Evolutionary conservation across 805 yeast species (phyloP).

Genomic region (Schwanniomyces sp.): DNA sequence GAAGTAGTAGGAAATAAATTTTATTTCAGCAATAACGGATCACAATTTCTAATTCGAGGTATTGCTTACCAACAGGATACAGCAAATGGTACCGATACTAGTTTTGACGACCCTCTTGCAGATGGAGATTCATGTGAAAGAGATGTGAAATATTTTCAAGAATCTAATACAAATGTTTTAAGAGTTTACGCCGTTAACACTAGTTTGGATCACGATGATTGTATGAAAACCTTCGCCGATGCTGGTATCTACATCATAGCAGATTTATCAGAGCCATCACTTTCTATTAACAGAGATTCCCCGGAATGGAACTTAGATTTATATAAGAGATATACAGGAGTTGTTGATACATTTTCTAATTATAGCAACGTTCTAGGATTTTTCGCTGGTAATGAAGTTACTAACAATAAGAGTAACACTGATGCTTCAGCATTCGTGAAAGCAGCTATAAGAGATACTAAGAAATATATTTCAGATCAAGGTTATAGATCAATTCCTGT

Average conservation of each 20-base stretch:
- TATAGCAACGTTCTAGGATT: conserved; percentile 87
- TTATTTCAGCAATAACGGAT: conserved; percentile 40
- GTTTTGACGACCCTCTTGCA: conserved; percentile 40
- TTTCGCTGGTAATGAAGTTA: conserved; percentile 97
- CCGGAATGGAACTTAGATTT: conserved; percentile 79
- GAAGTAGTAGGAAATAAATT: conserved; percentile 46
- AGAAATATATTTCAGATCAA: conserved; percentile 64
- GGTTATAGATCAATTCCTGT: conserved; percentile 82
- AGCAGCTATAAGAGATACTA: conserved; percentile 92
- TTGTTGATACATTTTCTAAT: conserved; percentile 74
- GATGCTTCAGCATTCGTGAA: conserved; percentile 92
- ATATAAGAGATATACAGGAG: conserved; percentile 74
- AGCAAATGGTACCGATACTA: conserved; percentile 21
- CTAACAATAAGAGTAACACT: conserved; percentile 79
- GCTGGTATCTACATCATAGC: conserved; percentile 47
- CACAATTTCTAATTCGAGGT: conserved; percentile 45
- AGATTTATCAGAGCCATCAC: conserved; percentile 64
- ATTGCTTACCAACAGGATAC: conserved; percentile 45
- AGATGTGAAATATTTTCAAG: conserved; percentile 39
- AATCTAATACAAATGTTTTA: conserved; percentile 40
- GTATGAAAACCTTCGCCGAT: conserved; percentile 44
- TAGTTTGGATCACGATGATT: conserved; percentile 35
- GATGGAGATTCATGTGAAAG: conserved; percentile 42
- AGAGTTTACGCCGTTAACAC: conserved; percentile 45
- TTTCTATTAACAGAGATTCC: conserved; percentile 70